Evolutionary conservation across 2,329 filamentous ascomycete species (phyloP), one percentile per base, ranked within the genome.

Genomic region (Cryphonectria radicalis): DNA sequence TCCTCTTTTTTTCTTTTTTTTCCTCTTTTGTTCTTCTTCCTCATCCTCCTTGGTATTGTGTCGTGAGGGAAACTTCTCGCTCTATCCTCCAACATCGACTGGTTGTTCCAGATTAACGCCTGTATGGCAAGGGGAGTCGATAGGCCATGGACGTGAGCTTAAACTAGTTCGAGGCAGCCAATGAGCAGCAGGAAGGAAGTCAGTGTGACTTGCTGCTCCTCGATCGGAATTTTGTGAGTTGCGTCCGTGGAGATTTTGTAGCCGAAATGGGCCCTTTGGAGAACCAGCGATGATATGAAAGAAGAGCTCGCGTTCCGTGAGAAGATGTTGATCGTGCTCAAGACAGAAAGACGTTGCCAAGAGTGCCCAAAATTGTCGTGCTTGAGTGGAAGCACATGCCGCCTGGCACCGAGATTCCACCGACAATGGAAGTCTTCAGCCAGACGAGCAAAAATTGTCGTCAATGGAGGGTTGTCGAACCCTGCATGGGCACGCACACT

Each of bases 351-450:
- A 40, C n/a, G 60, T 28, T 67, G 66, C 62, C 71, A 68, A 40
- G 66, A 68, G 64, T 57, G 53, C 55, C 66, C 66, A 62, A 57
- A 57, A n/a, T 57, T 68, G 66, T 68, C 65, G 62, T 68, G 62
- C 60, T 40, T 66, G 62, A 14, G 17, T 40, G 32, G 25, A 63
- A 50, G 35, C 63, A 50, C 50, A 64, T 43, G 59, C 22, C 55
- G 43, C 43, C 37, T 17, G 66, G 28, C 46, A 35, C 63, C 40
- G 42, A 28, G 42, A 14, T 7, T n/a, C 28, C 43, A 19, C 14
- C 50, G 62, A 40, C 42, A 14, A 19, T 50, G 22, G 22, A n/a
- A n/a, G n/a, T 10, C 17, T 22, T 4, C 11, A 50, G 22, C 46
- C 22, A 50, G 46, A 50, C 46, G 57, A n/a, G 28, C 35, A 46